Evolutionary conservation across 257 asterid genomes (phyloP), one percentile per base, ranked within the genome.

Genomic region (Ligustrum vulgare): DNA sequence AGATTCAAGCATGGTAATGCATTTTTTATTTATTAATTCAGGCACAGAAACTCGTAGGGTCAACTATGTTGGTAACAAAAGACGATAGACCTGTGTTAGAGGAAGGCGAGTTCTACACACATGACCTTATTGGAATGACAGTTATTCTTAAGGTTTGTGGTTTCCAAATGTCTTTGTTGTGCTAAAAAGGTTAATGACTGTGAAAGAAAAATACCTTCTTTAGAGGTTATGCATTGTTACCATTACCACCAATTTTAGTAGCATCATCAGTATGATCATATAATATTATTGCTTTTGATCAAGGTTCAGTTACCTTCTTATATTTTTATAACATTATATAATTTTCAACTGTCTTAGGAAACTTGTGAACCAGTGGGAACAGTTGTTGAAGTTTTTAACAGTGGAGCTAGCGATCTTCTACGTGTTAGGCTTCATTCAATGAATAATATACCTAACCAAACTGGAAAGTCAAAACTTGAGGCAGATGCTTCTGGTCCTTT

Each of bases 41-140:
- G 98, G 98, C 97, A 68, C 91, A 81, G 79, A 88, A 86, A 84
- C 97, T 94, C 75, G 92, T 94, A 74, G 98, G 98, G 62, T 90
- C 98, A 34, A 74, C 91, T n/a, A 74, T 94, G 81, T 76, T 94
- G 88, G 97, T 90, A 74, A 78, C 76, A 51, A 89, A 92, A 74
- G 88, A 89, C 72, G 93, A 92, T 83, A 87, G 97, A 82, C 98
- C 97, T 25, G 79, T 49, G 56, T 80, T 94, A 79, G 96, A 92
- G 64, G 98, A 94, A 81, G 97, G 90, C 80, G 98, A 94, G 80
- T 89, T 90, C 82, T 94, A 94, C 75, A 87, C 96, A 25, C 80
- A 71, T 77, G 98, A 94, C 73, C 97, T 94, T 72, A 84, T 94
- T 83, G 98, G 98, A 79, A 90, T 94, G 98, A 79, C 20, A 73